Percentiles rank a stretch among this genome's conserved stretches.
phyloP scores from a whole-genome alignment of 352 stramenopile species.

The Pythium volutum region DNA sequence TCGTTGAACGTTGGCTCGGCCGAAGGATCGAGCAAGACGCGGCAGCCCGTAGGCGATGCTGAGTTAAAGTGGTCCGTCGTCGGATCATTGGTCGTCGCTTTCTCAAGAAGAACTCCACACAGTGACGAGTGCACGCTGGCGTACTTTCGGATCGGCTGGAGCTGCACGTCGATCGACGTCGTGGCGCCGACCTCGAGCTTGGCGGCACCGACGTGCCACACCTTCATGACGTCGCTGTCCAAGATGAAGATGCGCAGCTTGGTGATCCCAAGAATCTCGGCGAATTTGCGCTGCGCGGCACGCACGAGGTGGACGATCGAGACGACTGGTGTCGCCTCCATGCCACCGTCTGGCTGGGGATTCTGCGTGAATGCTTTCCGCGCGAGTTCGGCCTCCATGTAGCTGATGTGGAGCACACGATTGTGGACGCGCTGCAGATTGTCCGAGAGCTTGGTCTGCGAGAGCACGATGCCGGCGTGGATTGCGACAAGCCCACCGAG shows the following conservation, averaged over 20 bases:
- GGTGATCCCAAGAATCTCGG: constrained; percentile 56
- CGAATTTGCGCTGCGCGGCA: constrained; percentile 48
- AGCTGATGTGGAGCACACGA: constrained; percentile 52
- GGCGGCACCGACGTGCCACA: constrained; percentile 54
- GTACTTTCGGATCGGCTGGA: constrained; percentile 51
- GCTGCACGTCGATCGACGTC: constrained; percentile 18
- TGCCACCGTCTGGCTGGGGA: not conserved
- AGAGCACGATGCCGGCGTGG: constrained; percentile 55
- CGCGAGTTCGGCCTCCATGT: constrained; percentile 45
- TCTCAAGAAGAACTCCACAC: constrained; percentile 37
- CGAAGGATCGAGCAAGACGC: constrained; percentile 41
- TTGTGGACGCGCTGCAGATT: constrained; percentile 57
- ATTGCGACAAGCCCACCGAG: constrained; percentile 51
- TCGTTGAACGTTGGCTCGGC: constrained; percentile 65
- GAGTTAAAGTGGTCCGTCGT: not conserved
- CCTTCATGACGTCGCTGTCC: constrained; percentile 41
- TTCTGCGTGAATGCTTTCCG: constrained; percentile 16
- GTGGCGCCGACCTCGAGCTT: constrained; percentile 17
- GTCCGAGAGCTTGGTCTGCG: constrained; percentile 44
- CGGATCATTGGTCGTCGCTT: not conserved
- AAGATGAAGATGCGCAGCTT: constrained; percentile 68
- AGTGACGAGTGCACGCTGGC: constrained; percentile 58
- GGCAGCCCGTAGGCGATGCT: not conserved
- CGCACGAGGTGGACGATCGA: constrained; percentile 53
- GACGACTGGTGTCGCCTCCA: not conserved